Evolutionary conservation across 108 stramenopile species (phyloP), one percentile per base, ranked within the genome.

Genomic region (Cyclostephanos invisitatus): DNA sequence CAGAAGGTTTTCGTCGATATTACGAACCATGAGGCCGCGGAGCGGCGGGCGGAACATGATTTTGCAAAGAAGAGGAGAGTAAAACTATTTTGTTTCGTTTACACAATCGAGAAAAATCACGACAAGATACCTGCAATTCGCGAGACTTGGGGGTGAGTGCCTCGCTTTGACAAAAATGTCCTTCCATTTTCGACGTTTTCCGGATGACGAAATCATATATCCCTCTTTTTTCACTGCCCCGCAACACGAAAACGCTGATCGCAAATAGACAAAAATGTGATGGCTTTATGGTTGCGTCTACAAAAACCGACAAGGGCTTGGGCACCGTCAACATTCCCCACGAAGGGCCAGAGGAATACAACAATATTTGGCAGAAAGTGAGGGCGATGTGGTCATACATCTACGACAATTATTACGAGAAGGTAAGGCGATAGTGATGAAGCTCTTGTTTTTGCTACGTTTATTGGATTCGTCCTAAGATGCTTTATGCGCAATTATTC

Each of bases 331-430:
- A 91, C 51, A 96, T 98, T 63, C 85, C 84, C 35, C 96, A 97
- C 69, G 92, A 96, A 72, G 98, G 98, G 5, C 84, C 83, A 8
- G 98, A 98, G 80, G 95, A 89, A 71, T 98, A 97, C 76, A 82
- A 91, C 62, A 98, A 98, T 83, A 98, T 98, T 70, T 98, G 98
- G 98, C 98, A 98, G 75, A 98, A 98, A 68, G 87, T 96, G 25
- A 83, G 97, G 51, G 77, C 88, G 28, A 98, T 97, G 87, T 98
- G 97, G 97, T 83, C 82, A n/a, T 97, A 95, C 75, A 82, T 98
- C 8, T 90, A 96, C 72, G 89, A 93, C 76, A 94, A 97, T 75
- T 97, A 96, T 61, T 89, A 90, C 28, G 77, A 84, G 28, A 85
- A 89, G 50, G 91, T 80, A 65, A 77, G 91, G 14, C 87, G 63